phyloP scores from a whole-genome alignment of 2,329 filamentous ascomycete species.

The Hymenoscyphus fructigenus region DNA sequence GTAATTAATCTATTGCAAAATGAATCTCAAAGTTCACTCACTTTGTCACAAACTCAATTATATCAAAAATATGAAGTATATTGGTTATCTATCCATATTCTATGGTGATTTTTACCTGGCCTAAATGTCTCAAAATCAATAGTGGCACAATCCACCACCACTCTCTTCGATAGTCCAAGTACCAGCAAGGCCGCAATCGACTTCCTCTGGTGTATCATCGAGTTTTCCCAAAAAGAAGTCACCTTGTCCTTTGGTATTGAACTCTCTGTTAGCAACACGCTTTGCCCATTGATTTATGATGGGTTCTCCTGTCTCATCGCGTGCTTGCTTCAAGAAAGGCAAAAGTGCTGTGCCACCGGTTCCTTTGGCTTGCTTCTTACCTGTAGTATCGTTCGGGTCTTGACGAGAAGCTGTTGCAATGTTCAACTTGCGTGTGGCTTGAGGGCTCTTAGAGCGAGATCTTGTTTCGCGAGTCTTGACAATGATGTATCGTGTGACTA shows the following conservation, averaged over 20 bases:
- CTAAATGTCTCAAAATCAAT: constrained; percentile 22
- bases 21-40: too few relatives aligned
- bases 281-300: constrained; percentile 68
- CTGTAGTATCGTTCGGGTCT: constrained; percentile 41
- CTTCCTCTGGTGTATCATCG: constrained; percentile 41
- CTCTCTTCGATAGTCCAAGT: constrained; percentile 87
- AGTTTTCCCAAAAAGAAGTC: constrained; percentile 60
- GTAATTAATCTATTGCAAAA: too few relatives aligned
- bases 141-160: constrained; percentile 54
- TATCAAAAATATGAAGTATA: not conserved
- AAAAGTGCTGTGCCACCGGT: constrained; percentile 94
- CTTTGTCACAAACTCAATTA: not conserved
- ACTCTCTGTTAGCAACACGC: constrained; percentile 38
- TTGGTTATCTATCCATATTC: not conserved
- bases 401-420: constrained; percentile 56
- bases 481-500: constrained; percentile 95
- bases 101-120: not conserved
- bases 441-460: constrained; percentile 51
- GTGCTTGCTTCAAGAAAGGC: constrained; percentile 92
- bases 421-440: constrained; percentile 59
- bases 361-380: constrained; percentile 67
- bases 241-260: constrained; percentile 41
- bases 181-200: constrained; percentile 69
- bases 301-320: constrained; percentile 93
- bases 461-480: constrained; percentile 77